Evolutionary conservation across 2,329 filamentous ascomycete species (phyloP), one percentile per base, ranked within the genome.

Genomic region (Colletotrichum sp.): DNA sequence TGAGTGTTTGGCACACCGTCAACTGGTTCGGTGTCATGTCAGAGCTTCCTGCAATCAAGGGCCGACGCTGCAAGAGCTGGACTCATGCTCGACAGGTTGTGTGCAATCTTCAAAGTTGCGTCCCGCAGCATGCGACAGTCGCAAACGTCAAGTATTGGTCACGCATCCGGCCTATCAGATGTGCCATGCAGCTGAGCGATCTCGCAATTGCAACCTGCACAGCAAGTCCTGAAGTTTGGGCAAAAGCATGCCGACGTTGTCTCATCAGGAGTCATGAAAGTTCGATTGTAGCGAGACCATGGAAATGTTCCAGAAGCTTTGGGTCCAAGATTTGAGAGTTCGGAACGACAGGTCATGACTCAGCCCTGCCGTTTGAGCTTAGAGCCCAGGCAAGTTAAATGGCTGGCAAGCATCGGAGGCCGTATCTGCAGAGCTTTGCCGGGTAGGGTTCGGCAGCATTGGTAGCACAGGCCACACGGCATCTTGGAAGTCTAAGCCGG

Each of bases 301-400:
- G 21, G 59, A 75, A 77, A 55, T 26, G 62, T 77, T 75, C 75
- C 72, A 77, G 75, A 75, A 77, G 60, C 72, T 63, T 34, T 69
- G 15, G 44, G 15, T 59, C 55, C n/a, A n/a, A 24, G 26, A 67
- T 55, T 34, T 62, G 68, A 62, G 52, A 55, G 52, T 63, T 77
- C 30, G 52, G 34, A 75, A 63, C 57, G 71, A 75, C 52, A 71
- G 59, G 26, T 67, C 75, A 75, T 75, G 75, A 77, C 66, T 75
- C 75, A 76, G 57, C 75, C 71, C 60, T 76, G 70, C 36, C 28
- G 69, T 69, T 73, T 74, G 57, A 76, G 64, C 57, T 64, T 26
- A 55, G 34, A 32, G 67, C 55, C 44, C 57, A 49, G 18, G 28
- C 55, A 28, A 36, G 66, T 34, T 59, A 34, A 60, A 32, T 28